A percentile compares a stretch with the other conserved stretches of the same genome.
Evolutionary conservation across 306 rosid genomes (phyloP).

Genomic region (Vicia sativa): DNA sequence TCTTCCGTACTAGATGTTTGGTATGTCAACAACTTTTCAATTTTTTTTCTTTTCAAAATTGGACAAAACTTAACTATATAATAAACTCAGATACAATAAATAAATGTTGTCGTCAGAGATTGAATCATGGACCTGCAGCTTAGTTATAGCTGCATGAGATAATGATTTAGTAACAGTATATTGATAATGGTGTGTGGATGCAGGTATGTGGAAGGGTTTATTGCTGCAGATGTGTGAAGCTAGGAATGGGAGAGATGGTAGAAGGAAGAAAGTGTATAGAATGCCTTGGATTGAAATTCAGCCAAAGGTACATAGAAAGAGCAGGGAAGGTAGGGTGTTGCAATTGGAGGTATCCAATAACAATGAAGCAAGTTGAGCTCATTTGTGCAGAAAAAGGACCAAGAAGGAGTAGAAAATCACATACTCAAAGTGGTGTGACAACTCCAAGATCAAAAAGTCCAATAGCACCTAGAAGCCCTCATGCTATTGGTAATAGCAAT

Average conservation of each 20-base stretch:
- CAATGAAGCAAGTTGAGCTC: slow-evolving; percentile 34
- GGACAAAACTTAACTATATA: not conserved
- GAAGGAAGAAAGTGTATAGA: slow-evolving; percentile 87
- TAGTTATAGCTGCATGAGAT: not conserved
- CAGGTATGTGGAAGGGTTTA: slow-evolving; percentile 87
- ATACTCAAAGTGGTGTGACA: slow-evolving; percentile 25
- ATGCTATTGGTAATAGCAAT: slow-evolving; percentile 19
- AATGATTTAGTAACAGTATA: not conserved
- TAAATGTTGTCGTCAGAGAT: no score
- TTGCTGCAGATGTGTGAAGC: slow-evolving; percentile 68
- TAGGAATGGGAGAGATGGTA: slow-evolving; percentile 84
- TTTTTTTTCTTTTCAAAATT: not conserved
- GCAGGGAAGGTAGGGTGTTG: slow-evolving; percentile 44
- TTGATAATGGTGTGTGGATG: slow-evolving; percentile 11
- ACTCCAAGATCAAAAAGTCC: slow-evolving; percentile 31
- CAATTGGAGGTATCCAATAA: slow-evolving; percentile 35
- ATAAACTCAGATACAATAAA: no score
- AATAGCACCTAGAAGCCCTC: slow-evolving; percentile 17
- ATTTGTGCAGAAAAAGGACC: slow-evolving; percentile 44
- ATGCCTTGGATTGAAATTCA: slow-evolving; percentile 81
- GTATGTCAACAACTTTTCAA: slow-evolving; percentile 37
- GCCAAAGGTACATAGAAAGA: slow-evolving; percentile 62
- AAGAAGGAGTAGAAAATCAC: slow-evolving; percentile 25
- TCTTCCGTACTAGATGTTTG: slow-evolving; percentile 73
- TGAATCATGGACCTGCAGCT: no score